phyloP scores from a whole-genome alignment of 2,329 filamentous ascomycete genomes.

The Thermochaetoides dissita region DNA sequence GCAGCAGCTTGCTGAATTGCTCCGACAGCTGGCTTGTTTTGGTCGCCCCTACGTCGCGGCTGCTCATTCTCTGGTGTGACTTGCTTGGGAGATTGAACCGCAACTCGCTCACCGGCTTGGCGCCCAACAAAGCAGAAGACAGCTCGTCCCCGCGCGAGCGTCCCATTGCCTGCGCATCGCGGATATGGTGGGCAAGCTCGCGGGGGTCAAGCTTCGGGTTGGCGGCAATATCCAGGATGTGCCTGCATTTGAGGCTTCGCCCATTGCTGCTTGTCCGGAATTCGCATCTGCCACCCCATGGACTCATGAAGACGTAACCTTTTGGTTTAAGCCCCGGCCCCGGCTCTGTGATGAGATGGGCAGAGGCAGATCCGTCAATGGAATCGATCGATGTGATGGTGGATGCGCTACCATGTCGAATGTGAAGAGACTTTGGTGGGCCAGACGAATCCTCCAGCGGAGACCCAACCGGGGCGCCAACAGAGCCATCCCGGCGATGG shows the following conservation, averaged over 20 bases:
- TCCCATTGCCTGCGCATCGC: conserved; percentile 19
- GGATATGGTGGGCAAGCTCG: conserved; percentile 22
- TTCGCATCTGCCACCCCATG: conserved; percentile 77
- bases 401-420: conserved; percentile 19
- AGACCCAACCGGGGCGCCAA: conserved; percentile 11
- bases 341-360: conserved; percentile 25
- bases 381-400: conserved; percentile 24
- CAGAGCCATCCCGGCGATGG: conserved; percentile 21
- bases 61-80: no score
- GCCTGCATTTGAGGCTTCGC: conserved; percentile 59
- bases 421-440: conserved; percentile 10
- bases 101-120: conserved; percentile 58
- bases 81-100: conserved; percentile 66
- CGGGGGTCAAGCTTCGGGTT: conserved; percentile 30
- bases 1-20: conserved; percentile 29
- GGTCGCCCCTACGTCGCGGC: no score
- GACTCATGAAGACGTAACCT: conserved; percentile 67
- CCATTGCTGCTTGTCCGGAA: conserved; percentile 70
- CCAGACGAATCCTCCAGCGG: not conserved
- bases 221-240: conserved; percentile 41
- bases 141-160: conserved; percentile 16
- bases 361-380: conserved; percentile 5
- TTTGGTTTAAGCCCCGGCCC: conserved; percentile 37
- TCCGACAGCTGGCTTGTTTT: conserved; percentile 20
- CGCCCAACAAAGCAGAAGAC: conserved; percentile 20